phyloP scores from a whole-genome alignment of 2,329 filamentous ascomycete genomes.

The Trichoderma atroviride region DNA sequence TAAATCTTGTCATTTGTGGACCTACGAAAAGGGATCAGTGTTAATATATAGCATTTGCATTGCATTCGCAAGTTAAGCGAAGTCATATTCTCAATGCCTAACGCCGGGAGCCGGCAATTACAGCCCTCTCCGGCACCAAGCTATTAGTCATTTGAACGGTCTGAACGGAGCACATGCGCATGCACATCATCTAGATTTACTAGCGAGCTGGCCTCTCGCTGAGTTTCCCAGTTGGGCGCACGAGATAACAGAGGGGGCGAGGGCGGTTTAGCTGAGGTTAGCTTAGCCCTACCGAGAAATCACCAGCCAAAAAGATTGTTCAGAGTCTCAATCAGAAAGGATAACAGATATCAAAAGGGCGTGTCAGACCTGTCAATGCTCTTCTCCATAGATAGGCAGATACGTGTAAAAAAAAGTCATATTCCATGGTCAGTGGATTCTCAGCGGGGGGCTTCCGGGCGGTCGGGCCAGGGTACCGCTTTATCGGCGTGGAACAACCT shows the following conservation, averaged over 20 bases:
- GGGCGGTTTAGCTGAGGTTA: background rate
- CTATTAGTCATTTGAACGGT: background rate
- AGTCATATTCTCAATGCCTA: background rate
- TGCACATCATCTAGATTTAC: background rate
- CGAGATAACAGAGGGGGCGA: constrained; percentile 1
- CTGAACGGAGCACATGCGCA: background rate
- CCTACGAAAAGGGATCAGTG: background rate
- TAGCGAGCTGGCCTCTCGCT: constrained; percentile 9
- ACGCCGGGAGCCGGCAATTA: background rate
- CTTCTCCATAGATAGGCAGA: background rate
- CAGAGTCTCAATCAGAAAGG: background rate
- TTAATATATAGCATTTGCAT: background rate
- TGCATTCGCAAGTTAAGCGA: background rate
- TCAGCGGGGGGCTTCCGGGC: background rate
- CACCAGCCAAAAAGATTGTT: too few species aligned
- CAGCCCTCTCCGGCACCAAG: background rate
- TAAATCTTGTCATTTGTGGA: background rate
- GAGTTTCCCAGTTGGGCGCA: constrained; percentile 15
- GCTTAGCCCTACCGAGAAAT: background rate
- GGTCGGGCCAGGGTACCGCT: background rate
- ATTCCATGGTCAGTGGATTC: background rate
- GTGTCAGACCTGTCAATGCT: background rate
- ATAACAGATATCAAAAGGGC: background rate
- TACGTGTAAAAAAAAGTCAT: constrained; percentile 1
- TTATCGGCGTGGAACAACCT: constrained; percentile 11